These are phyloP conservation scores for Ambrosia artemisiifolia DNA, from an alignment of 129 eudicot genomes.

Conservation along the genomic window DNA sequence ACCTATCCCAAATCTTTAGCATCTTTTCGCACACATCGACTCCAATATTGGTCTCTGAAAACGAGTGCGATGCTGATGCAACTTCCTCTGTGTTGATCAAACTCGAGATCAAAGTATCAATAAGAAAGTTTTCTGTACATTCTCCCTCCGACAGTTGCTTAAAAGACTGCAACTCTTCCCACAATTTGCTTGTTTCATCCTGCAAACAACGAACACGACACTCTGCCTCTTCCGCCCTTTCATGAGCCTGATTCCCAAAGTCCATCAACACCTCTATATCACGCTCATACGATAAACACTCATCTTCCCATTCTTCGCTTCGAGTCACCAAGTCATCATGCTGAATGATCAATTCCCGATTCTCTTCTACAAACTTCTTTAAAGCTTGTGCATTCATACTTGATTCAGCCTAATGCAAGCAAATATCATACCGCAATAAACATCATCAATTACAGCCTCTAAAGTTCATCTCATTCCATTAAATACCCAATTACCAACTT, in stretches of 20 bases:
- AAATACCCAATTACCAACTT: background rate
- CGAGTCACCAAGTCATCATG: slow-evolving; percentile 47
- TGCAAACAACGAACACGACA: slow-evolving; percentile 38
- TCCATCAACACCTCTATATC: slow-evolving; percentile 78
- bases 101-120: slow-evolving; percentile 51
- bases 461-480: background rate
- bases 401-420: slow-evolving; percentile 60
- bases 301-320: slow-evolving; percentile 58
- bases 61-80: slow-evolving; percentile 40
- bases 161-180: slow-evolving; percentile 45
- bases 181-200: slow-evolving; percentile 46
- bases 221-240: slow-evolving; percentile 68
- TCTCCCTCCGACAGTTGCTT: slow-evolving; percentile 37
- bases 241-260: slow-evolving; percentile 72
- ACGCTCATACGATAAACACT: slow-evolving; percentile 52
- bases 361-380: slow-evolving; percentile 70
- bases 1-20: slow-evolving; percentile 54
- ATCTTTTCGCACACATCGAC: slow-evolving; percentile 50
- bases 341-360: slow-evolving; percentile 54
- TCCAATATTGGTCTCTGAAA: slow-evolving; percentile 54
- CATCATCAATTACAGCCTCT: background rate
- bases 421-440: background rate
- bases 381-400: slow-evolving; percentile 71
- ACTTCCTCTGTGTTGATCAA: slow-evolving; percentile 46
- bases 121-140: slow-evolving; percentile 41